Conservation (phyloP, 129 eudicot species). For the Helianthus tuberosus region DNA sequence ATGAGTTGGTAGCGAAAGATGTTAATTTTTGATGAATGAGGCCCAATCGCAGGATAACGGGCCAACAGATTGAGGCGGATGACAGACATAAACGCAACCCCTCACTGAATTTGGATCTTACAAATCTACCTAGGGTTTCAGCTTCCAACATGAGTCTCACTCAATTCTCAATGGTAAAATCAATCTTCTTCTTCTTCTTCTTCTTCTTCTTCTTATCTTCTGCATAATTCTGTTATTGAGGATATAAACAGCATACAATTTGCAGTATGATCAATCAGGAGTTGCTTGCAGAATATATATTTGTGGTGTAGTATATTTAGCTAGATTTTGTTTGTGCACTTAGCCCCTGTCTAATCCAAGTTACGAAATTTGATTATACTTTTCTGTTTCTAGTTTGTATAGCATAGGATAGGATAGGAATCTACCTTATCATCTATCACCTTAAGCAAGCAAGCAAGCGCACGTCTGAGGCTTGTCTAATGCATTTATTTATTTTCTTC, state of each 20-base stretch:
- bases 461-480: too few species aligned
- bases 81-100: too few species aligned
- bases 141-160: constrained; percentile 45
- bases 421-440: too few species aligned
- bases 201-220: background rate
- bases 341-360: background rate
- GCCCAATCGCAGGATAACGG: too few species aligned
- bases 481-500: too few species aligned
- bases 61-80: too few species aligned
- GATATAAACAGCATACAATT: background rate
- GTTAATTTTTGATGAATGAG: too few species aligned
- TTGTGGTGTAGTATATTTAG: background rate
- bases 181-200: background rate
- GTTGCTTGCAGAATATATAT: background rate
- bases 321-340: too few species aligned
- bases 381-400: background rate
- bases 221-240: background rate
- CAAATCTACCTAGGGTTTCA: constrained; percentile 30
- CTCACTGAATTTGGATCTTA: constrained; percentile 13
- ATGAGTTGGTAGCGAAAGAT: too few species aligned
- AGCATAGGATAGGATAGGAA: too few species aligned
- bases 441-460: too few species aligned
- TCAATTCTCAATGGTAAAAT: constrained; percentile 53
- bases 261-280: background rate
- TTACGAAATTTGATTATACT: constrained; percentile 3